A percentile compares a stretch with the other conserved stretches of the same genome.
Conservation (phyloP, 768 basidiomycete species). For the Gymnopilus junonius region DNA sequence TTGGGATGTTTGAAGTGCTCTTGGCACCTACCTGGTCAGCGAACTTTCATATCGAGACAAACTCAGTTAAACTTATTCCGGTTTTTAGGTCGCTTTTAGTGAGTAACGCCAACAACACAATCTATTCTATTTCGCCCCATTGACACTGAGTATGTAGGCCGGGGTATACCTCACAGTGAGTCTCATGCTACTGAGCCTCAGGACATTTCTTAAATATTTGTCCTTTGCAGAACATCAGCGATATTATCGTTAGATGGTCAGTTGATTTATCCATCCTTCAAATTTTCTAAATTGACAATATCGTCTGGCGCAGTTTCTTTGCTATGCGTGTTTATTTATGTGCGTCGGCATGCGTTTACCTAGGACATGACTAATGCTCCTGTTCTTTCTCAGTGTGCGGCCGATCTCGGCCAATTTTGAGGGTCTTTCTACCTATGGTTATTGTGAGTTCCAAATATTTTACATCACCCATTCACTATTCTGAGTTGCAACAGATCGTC, state of each 20-base stretch:
- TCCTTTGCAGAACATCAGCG: constrained; percentile 21
- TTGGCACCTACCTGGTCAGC: constrained; percentile 22
- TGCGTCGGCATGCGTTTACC: constrained; percentile 2
- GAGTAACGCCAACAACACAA: not conserved
- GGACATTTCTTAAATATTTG: not conserved
- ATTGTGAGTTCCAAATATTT: constrained; percentile 15
- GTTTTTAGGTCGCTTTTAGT: constrained; percentile 24
- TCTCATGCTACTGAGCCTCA: not conserved
- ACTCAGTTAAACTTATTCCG: not conserved
- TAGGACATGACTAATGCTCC: not conserved
- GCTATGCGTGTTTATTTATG: constrained; percentile 23
- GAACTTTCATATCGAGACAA: not conserved
- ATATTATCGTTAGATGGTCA: constrained; percentile 25
- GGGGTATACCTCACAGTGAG: constrained; percentile 28
- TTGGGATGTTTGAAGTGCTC: constrained; percentile 18
- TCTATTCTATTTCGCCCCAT: not conserved
- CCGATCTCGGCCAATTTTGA: constrained; percentile 12
- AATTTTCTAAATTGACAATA: not conserved
- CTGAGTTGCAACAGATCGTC: not conserved
- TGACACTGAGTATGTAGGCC: constrained; percentile 5
- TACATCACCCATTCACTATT: not conserved
- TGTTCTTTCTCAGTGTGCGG: constrained; percentile 19
- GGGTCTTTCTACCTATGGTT: constrained; percentile 17
- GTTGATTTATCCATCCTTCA: not conserved
- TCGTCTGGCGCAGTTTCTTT: constrained; percentile 20